phyloP scores from a whole-genome alignment of 495 filamentous ascomycete genomes.

The Barbatosphaeria neglecta region DNA sequence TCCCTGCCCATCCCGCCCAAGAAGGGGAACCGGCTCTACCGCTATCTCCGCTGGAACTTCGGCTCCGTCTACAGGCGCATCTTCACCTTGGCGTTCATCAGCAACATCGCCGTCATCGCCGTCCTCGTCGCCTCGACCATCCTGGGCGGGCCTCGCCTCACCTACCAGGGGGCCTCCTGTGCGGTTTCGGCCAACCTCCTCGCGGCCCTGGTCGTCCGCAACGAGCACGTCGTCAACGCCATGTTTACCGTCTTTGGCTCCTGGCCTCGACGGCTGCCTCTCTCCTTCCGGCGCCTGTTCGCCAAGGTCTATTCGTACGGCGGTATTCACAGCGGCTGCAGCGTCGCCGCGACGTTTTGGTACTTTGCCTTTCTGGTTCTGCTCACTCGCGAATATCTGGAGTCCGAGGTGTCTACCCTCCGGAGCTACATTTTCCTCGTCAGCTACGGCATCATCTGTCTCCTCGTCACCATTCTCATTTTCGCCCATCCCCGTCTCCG shows the following conservation, averaged over 20 bases:
- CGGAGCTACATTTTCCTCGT: slow-evolving; percentile 35
- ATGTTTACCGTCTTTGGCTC: slow-evolving; percentile 50
- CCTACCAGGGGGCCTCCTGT: slow-evolving; percentile 14
- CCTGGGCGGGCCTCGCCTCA: slow-evolving; percentile 3
- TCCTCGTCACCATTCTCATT: slow-evolving; percentile 28
- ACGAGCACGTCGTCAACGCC: slow-evolving; percentile 64
- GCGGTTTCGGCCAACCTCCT: slow-evolving; percentile 37
- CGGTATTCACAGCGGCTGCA: slow-evolving; percentile 64
- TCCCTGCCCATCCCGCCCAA: slow-evolving; percentile 14
- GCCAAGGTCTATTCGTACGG: slow-evolving; percentile 71
- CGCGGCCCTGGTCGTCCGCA: slow-evolving; percentile 47
- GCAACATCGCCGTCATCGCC: slow-evolving; percentile 14
- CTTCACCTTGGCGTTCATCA: slow-evolving; percentile 19
- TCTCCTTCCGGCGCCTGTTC: slow-evolving; percentile 49
- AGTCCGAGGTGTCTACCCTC: slow-evolving; percentile 29
- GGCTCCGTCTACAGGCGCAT: slow-evolving; percentile 24
- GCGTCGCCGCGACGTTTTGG: slow-evolving; percentile 57
- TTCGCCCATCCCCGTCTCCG: slow-evolving; percentile 43
- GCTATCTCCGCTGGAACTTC: slow-evolving; percentile 22
- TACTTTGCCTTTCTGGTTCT: slow-evolving; percentile 41
- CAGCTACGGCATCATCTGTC: slow-evolving; percentile 28
- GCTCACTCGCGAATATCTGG: slow-evolving; percentile 29
- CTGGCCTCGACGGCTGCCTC: slow-evolving; percentile 46
- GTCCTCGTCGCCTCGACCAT: slow-evolving; percentile 6
- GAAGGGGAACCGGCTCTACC: slow-evolving; percentile 15